Base-by-base conservation (phyloP, 1,284 basidiomycete genomes). In the Grifola frondosa region DNA sequence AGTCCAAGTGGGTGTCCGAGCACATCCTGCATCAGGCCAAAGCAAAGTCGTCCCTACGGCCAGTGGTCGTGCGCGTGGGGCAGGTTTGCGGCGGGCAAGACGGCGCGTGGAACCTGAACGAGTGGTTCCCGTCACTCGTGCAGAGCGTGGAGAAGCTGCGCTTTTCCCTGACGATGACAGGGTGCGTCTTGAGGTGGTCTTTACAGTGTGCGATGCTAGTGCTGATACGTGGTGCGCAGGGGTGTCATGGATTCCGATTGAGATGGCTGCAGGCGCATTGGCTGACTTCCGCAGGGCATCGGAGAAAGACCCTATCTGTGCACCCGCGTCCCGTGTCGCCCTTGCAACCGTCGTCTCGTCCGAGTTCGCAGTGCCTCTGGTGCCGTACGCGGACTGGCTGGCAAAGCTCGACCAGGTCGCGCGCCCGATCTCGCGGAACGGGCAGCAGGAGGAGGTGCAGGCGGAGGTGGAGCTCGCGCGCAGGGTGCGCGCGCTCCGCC, bases 111-210 rank as follows among this genome's bases (percentile, higher is more conserved):
- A 68, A 66, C 31, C 52, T 60, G 34, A 61, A 55, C 10, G 73
- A 77, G 39, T 75, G 73, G 73, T 57, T 74, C 10, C 73, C 73
- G 0, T 58, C 63, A 30, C 57, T 75, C 4, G 61, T 75, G n/a
- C 62, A 66, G 40, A 65, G 63, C 0, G 60, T 58, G 10, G 26
- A 59, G 2, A 44, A 52, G 8, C 50, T 65, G 5, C 53, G 56
- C 2, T 57, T 11, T 43, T 71, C 7, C 65, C 66, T 2, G 44
- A 50, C 29, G 42, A 52, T 23, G 31, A 49, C 12, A 40, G 50
- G 23, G 60, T 60, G 30, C 26, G 54, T 32, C 3, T 7, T n/a
- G n/a, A n/a, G n/a, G 34, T 7, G 12, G 13, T 10, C 7, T 29
- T 16, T 13, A 8, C 6, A 7, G 42, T 10, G 25, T 13, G 8